Conservation (phyloP, 768 basidiomycete species). For the Hirschioporus abietinus region DNA sequence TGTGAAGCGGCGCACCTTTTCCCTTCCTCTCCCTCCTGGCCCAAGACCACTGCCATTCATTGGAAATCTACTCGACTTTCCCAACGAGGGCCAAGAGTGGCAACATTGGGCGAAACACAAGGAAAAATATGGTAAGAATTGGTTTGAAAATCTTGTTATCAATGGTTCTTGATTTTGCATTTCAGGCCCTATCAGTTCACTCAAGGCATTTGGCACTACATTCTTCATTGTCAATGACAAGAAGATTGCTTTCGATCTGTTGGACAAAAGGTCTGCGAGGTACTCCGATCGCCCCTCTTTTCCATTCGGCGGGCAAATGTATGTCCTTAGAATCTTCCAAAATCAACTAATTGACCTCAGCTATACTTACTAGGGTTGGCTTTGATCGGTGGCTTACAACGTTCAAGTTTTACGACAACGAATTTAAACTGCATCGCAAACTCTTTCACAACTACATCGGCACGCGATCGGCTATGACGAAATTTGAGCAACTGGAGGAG, state of each 20-base stretch:
- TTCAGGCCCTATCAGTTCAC: conserved; percentile 12
- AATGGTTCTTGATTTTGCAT: background rate
- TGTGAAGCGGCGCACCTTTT: background rate
- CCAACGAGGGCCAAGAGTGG: background rate
- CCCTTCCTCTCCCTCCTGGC: background rate
- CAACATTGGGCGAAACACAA: conserved; percentile 3
- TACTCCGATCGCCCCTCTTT: conserved; percentile 11
- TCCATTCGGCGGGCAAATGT: background rate
- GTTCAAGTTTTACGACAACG: background rate
- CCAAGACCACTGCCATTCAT: background rate
- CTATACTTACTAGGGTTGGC: background rate
- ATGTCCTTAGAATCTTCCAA: background rate
- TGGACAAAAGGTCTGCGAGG: conserved; percentile 16
- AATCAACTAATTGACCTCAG: background rate
- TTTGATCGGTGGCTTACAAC: background rate
- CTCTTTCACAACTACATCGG: background rate
- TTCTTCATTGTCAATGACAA: conserved; percentile 13
- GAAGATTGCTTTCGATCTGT: conserved; percentile 14
- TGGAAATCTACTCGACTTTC: conserved; percentile 1
- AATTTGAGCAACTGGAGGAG: background rate
- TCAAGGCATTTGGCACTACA: conserved; percentile 11
- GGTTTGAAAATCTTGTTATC: background rate
- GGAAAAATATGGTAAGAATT: background rate
- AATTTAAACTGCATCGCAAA: background rate
- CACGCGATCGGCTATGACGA: background rate